Base-by-base conservation (phyloP, 2,329 filamentous ascomycete genomes). In the Lachnellula cervina region DNA sequence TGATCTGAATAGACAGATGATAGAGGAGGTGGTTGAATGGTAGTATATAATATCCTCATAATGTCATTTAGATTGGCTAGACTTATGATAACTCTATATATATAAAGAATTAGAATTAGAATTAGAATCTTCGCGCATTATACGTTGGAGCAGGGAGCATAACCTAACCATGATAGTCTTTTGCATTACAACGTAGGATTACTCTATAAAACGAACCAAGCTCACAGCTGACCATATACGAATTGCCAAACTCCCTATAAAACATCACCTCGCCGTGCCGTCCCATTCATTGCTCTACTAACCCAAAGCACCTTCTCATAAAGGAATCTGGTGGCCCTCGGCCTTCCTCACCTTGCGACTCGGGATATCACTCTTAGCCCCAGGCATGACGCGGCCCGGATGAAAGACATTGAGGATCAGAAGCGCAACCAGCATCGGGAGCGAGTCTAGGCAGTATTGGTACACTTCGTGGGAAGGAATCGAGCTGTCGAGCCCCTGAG, bases 371-470 rank as follows among this genome's bases (percentile, higher is more conserved):
- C 64, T 62, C 14, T 68, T 68, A 7, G 64, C 60, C 2, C 70
- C 70, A 3, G 61, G 58, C 53, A 73, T 63, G 6, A 67, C 55
- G 4, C 60, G 58, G 1, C 73, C 73, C 0, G 74, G 74, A 54
- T 75, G 70, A 2, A 70, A 54, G 32, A 73, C 48, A 57, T 72
- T 73, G 42, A 74, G 68, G 9, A 70, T 54, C 0, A 69, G 38
- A 8, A 74, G 57, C 1, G 71, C 71, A 5, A 71, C 21, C 8
- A 72, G 60, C 72, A 76, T 76, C 0, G 73, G 73, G 5, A 68
- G 56, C 0, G 69, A 69, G 56, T 76, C 74, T 13, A 75, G 68
- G 19, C 64, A 66, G 37, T 68, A 70, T 49, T 69, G 66, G 44
- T 66, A 72, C 3, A 53, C 58, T 35, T 71, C 69, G 42, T 67